Base-by-base conservation (phyloP, 768 basidiomycete species). In the Russula vinacea region DNA sequence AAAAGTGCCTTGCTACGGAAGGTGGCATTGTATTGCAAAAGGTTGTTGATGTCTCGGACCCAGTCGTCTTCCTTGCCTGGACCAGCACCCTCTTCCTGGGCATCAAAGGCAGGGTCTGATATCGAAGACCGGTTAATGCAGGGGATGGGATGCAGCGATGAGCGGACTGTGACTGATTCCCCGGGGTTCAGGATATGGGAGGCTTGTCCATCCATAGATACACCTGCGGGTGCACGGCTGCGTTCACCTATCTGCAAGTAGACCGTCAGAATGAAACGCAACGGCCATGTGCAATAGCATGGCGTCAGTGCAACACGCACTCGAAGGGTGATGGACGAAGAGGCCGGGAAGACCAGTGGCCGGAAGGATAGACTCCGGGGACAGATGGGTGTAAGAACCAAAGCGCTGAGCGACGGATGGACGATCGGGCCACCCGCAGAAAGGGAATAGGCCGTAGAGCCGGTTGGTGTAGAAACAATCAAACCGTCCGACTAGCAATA, bases 391-490 rank as follows among this genome's bases (percentile, higher is more conserved):
- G 95, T 96, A 47, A 98, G 78, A 16, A 98, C 89, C 56, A 97
- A 81, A 1, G 94, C 91, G 64, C 90, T 90, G 44, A 95, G 78
- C 2, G 91, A 92, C 2, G 95, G 95, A 67, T 97, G 95, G 0
- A 97, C 93, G 68, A 98, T 97, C 4, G 95, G 95, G 29, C 95
- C 95, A 39, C 95, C 95, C 0, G 94, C 92, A 3, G 94, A 96
- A 26, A 98, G 81, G 0, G 94, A 97, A 75, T 98, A 97, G 17
- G 95, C 95, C 3, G 95, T 97, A 24, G 94, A 97, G 7, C 95
- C 95, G 3, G 95, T 98, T 24, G 95, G 95, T 2, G 95, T 98
- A 8, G 94, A 94, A 59, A 98, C 86, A 61, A 97, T 94, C 64
- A 97, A 78, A 42, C 95, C 94, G 70, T 97, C 94, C 40, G 93